phyloP scores from a whole-genome alignment of 2,329 filamentous ascomycete species.

The Xylariaceae sp. region DNA sequence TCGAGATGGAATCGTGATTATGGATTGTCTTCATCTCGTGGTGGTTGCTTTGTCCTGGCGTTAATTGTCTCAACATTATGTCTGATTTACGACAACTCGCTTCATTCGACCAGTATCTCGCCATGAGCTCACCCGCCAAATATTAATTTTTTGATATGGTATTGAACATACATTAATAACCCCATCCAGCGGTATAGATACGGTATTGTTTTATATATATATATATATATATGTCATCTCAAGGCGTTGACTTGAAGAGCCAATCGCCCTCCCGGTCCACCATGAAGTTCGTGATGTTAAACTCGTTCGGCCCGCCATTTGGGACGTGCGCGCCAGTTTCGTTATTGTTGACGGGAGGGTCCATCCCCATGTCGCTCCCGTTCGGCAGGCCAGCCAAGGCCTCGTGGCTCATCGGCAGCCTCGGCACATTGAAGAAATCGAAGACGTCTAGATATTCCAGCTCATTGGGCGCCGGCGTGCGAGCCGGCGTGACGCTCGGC shows the following conservation, averaged over 20 bases:
- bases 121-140: too few species aligned
- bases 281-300: conserved; percentile 81
- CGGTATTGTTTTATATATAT: background rate
- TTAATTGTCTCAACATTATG: too few species aligned
- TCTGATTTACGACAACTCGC: too few species aligned
- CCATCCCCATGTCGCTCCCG: conserved; percentile 28
- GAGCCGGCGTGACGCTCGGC: conserved; percentile 64
- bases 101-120: too few species aligned
- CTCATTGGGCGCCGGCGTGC: conserved; percentile 79
- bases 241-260: conserved; percentile 63
- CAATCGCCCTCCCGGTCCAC: conserved; percentile 76
- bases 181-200: background rate
- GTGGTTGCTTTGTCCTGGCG: too few species aligned
- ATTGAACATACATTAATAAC: background rate
- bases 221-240: conserved; percentile 3
- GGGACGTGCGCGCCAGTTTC: conserved; percentile 36
- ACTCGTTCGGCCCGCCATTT: conserved; percentile 60
- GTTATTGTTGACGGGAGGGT: conserved; percentile 26
- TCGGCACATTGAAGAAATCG: conserved; percentile 91
- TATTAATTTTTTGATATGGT: background rate
- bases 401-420: conserved; percentile 63
- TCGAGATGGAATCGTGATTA: too few species aligned
- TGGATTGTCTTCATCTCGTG: too few species aligned
- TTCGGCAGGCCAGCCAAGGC: conserved; percentile 31
- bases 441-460: conserved; percentile 92